Conservation (phyloP, 306 rosid species). For the Boehmeria nivea region DNA sequence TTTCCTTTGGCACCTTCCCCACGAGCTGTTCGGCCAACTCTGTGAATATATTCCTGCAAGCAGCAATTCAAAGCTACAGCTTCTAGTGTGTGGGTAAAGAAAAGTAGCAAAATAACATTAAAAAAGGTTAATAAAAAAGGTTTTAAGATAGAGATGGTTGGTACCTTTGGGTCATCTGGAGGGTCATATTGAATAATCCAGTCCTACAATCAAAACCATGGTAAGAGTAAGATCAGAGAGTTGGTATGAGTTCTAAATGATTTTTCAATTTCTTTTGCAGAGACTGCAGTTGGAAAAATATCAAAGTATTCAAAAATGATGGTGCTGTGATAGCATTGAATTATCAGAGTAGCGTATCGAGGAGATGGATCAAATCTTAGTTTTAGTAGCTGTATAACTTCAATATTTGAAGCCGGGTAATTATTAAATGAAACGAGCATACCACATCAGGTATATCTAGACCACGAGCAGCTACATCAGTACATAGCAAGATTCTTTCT, state of each 20-base stretch:
- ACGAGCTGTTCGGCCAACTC: slow-evolving; percentile 99
- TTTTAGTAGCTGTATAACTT: neutral
- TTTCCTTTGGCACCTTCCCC: slow-evolving; percentile 92
- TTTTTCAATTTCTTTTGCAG: too few relatives aligned
- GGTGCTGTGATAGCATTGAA: too few relatives aligned
- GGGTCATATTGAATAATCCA: slow-evolving; percentile 99
- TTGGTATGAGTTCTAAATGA: neutral
- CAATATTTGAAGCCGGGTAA: neutral
- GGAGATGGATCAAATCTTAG: too few relatives aligned
- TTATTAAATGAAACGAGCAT: slow-evolving; percentile 12
- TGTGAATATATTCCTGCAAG: slow-evolving; percentile 85
- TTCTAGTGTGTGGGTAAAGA: slow-evolving; percentile 17
- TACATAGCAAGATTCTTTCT: slow-evolving; percentile 83
- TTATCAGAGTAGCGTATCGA: too few relatives aligned
- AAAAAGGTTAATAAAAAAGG: too few relatives aligned
- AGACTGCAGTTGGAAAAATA: too few relatives aligned
- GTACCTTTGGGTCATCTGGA: slow-evolving; percentile 96
- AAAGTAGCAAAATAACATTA: neutral
- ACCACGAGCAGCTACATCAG: slow-evolving; percentile 99
- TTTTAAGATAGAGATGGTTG: too few relatives aligned
- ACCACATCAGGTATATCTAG: slow-evolving; percentile 90
- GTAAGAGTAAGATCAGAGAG: too few relatives aligned
- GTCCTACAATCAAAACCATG: slow-evolving; percentile 51
- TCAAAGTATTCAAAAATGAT: too few relatives aligned
- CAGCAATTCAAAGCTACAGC: slow-evolving; percentile 11